Evolutionary conservation across 169 alveolate genomes (phyloP).

Genomic region (Plasmodium yoelii): DNA sequence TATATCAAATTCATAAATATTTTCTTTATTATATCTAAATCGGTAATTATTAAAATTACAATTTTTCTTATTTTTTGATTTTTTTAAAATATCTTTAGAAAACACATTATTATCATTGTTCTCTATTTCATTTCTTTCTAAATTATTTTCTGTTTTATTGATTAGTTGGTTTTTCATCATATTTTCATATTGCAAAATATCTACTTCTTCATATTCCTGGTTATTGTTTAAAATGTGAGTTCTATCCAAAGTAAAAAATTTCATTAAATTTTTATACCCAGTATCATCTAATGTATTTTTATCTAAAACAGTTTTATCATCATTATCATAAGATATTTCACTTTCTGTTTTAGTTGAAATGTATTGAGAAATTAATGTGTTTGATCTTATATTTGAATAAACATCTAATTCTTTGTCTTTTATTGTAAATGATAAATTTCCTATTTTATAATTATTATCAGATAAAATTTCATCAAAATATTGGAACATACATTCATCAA

Average conservation of each 20-base stretch:
- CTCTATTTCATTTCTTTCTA: slow-evolving; percentile 1
- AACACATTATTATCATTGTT: not conserved
- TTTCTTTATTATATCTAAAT: slow-evolving; percentile 19
- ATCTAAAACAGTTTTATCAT: not conserved
- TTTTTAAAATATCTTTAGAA: not conserved
- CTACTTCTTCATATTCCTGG: not conserved
- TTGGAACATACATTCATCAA: slow-evolving; percentile 8
- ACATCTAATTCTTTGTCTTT: slow-evolving; percentile 21
- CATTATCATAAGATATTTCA: slow-evolving; percentile 18
- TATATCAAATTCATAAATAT: slow-evolving; percentile 24
- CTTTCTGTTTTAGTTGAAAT: slow-evolving; percentile 30
- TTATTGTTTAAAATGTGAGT: slow-evolving; percentile 2
- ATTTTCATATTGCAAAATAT: not conserved
- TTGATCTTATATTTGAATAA: slow-evolving; percentile 19
- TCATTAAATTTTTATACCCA: slow-evolving; percentile 53
- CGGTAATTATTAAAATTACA: slow-evolving; percentile 44
- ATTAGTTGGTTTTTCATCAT: not conserved
- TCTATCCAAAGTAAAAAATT: slow-evolving; percentile 44
- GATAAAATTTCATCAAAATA: slow-evolving; percentile 24
- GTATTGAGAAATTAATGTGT: slow-evolving; percentile 16
- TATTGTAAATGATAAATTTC: slow-evolving; percentile 28
- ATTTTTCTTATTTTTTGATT: not conserved
- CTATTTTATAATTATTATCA: slow-evolving; percentile 42
- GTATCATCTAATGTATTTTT: slow-evolving; percentile 45
- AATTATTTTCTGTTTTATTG: not conserved